A percentile compares a stretch with the other conserved stretches of the same genome.
These are phyloP conservation scores for Collybia sordida DNA, from an alignment of 768 basidiomycete genomes.

Conservation along the genomic window DNA sequence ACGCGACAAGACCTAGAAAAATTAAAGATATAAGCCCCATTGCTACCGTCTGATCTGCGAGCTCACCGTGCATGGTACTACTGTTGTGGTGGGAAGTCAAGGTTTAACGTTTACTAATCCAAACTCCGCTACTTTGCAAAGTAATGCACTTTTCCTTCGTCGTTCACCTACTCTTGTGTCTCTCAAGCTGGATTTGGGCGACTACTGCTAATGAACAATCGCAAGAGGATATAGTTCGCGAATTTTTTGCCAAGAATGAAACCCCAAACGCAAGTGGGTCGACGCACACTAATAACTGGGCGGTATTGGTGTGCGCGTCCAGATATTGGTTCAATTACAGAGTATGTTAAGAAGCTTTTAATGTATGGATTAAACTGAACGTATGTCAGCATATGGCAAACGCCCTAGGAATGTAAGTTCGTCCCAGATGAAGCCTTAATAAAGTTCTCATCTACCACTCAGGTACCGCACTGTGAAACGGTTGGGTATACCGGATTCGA, in stretches of 20 bases:
- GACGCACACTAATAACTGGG: conserved; percentile 96
- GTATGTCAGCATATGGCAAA: conserved; percentile 92
- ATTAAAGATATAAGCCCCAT: too few relatives aligned
- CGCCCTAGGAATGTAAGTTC: conserved; percentile 85
- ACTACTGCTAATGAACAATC: conserved; percentile 21
- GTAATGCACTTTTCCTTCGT: conserved; percentile 29
- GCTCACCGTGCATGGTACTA: conserved; percentile 9
- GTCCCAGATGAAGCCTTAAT: not conserved
- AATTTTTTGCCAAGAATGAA: conserved; percentile 47
- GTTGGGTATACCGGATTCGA: conserved; percentile 96
- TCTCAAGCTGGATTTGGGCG: conserved; percentile 33
- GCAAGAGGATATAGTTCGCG: conserved; percentile 37
- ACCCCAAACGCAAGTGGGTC: conserved; percentile 26
- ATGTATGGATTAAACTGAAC: not conserved
- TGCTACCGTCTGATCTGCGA: not conserved
- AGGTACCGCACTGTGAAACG: conserved; percentile 99
- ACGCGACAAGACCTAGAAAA: conserved; percentile 55
- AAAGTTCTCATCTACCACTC: not conserved
- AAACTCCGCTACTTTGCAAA: conserved; percentile 13
- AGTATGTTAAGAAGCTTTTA: conserved; percentile 43
- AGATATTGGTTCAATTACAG: conserved; percentile 99
- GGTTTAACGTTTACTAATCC: conserved; percentile 13
- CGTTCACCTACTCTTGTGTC: conserved; percentile 29
- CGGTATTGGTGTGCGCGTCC: conserved; percentile 92
- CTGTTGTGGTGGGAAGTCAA: conserved; percentile 13